Evolutionary conservation across 345 rosid genomes (phyloP).

Genomic region (Aurinia saxatilis): DNA sequence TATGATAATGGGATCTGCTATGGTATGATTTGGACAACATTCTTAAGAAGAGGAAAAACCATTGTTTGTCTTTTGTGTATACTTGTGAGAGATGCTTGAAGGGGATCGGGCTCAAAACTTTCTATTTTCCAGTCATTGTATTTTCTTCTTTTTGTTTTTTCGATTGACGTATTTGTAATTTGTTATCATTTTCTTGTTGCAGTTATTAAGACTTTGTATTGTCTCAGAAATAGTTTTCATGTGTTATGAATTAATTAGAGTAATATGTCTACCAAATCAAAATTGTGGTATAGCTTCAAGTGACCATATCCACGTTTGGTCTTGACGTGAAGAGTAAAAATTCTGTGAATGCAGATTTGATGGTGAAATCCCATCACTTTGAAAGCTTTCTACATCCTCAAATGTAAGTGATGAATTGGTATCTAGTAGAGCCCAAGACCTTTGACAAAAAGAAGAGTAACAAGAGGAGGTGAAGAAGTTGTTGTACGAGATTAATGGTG

Average conservation of each 20-base stretch:
- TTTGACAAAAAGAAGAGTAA: too few species aligned
- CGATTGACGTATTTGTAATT: constrained; percentile 6
- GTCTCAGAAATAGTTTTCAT: constrained; percentile 15
- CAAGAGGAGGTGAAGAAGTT: too few species aligned
- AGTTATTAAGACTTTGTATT: constrained; percentile 1
- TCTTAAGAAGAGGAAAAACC: constrained; percentile 6
- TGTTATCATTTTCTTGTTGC: constrained; percentile 19
- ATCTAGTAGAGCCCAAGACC: too few species aligned
- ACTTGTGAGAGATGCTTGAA: constrained; percentile 24
- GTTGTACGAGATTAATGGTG: too few species aligned
- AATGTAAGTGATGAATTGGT: too few species aligned
- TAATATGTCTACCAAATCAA: too few species aligned
- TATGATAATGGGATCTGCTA: not conserved
- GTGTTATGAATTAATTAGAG: not conserved
- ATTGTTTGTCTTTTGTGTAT: constrained; percentile 28
- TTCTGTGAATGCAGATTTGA: too few species aligned
- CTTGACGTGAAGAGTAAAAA: too few species aligned
- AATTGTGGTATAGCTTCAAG: too few species aligned
- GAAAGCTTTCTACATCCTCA: too few species aligned
- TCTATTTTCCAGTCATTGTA: constrained; percentile 1
- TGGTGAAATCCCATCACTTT: too few species aligned
- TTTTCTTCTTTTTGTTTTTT: not conserved
- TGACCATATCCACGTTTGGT: too few species aligned
- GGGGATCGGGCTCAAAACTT: constrained; percentile 16
- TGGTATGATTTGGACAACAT: constrained; percentile 20